phyloP scores from a whole-genome alignment of 2,329 filamentous ascomycete species.

The Capronia americana region DNA sequence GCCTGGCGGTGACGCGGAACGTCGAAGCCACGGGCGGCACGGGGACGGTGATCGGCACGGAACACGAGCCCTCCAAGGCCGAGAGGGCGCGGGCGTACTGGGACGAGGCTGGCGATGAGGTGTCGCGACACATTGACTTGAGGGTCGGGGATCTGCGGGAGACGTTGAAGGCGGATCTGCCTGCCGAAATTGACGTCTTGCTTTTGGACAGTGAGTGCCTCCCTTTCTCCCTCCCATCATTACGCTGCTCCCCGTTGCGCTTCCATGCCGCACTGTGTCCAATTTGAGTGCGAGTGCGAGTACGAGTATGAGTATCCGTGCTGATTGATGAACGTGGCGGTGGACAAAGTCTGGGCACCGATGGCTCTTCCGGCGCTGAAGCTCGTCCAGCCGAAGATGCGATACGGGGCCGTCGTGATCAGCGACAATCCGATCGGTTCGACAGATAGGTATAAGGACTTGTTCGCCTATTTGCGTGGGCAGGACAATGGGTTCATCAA shows the following conservation, averaged over 20 bases:
- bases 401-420: conserved; percentile 47
- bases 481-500: conserved; percentile 58
- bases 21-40: conserved; percentile 36
- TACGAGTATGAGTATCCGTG: background rate
- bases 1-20: conserved; percentile 45
- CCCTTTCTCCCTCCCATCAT: background rate
- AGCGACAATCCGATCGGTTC: conserved; percentile 48
- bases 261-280: no score
- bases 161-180: conserved; percentile 44
- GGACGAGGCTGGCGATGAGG: conserved; percentile 44
- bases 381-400: conserved; percentile 45
- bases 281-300: no score
- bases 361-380: conserved; percentile 50
- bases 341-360: conserved; percentile 47
- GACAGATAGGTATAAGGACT: conserved; percentile 44
- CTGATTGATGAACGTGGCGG: background rate
- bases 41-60: conserved; percentile 49
- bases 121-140: conserved; percentile 47
- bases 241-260: background rate
- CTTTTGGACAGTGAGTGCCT: conserved; percentile 44
- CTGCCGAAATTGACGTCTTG: conserved; percentile 46
- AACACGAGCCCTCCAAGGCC: conserved; percentile 48
- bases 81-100: conserved; percentile 45
- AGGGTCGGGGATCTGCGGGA: conserved; percentile 50
- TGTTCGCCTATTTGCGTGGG: conserved; percentile 43